A percentile compares a stretch with the other conserved stretches of the same genome.
Evolutionary conservation across 2,329 filamentous ascomycete genomes (phyloP).

Genomic region (Coniella lustricola): DNA sequence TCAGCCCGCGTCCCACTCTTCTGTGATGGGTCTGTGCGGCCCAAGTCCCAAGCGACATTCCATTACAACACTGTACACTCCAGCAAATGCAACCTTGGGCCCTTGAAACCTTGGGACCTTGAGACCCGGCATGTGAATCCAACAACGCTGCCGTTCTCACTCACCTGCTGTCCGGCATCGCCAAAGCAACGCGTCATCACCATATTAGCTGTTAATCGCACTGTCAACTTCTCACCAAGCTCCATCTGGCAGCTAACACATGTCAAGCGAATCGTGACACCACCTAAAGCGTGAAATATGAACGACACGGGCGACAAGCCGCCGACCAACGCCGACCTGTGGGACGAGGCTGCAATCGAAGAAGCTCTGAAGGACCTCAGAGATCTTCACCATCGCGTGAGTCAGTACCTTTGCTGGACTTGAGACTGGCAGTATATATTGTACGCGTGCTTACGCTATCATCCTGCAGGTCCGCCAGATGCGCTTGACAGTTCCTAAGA

Average conservation of each 20-base stretch:
- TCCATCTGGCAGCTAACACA: background rate
- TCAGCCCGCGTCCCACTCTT: background rate
- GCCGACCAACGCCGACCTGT: conserved; percentile 24
- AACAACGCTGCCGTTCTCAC: background rate
- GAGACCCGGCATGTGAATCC: background rate
- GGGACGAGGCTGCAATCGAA: conserved; percentile 44
- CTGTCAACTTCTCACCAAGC: background rate
- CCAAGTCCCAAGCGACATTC: background rate
- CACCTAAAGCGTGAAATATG: conserved; percentile 1
- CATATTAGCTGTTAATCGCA: background rate
- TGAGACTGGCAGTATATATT: background rate
- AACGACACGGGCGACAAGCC: conserved; percentile 2
- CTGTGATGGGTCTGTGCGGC: background rate
- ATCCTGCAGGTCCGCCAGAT: conserved; percentile 28
- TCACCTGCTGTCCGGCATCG: background rate
- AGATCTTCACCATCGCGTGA: conserved; percentile 43
- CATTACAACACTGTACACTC: conserved; percentile 2
- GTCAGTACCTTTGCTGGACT: conserved; percentile 3
- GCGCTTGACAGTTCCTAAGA: conserved; percentile 41
- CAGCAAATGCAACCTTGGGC: background rate
- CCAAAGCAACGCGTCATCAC: background rate
- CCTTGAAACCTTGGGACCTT: too few relatives aligned
- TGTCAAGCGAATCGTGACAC: background rate
- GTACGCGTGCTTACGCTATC: background rate
- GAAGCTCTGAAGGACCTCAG: conserved; percentile 44